Evolutionary conservation across 345 rosid species (phyloP), one percentile per base, ranked within the genome.

Genomic region (Gossypium raimondii): DNA sequence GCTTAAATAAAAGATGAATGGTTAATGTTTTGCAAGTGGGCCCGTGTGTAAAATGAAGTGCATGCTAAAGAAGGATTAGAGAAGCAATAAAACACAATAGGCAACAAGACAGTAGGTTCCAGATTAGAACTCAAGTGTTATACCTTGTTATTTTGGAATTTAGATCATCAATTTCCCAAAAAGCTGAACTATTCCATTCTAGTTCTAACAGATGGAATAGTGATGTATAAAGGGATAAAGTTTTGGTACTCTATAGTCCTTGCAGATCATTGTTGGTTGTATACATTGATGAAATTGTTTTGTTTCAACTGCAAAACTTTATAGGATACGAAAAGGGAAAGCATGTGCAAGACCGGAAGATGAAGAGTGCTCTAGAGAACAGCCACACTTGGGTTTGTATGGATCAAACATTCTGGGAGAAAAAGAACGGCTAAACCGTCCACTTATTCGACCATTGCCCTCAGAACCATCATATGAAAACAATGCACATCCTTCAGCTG

Each of bases 261-360:
- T 27, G 16, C 27, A 29, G 38, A 38, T 70, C 18, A 38, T 38
- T 67, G 44, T 25, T 44, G 53, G 29, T 47, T 25, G 25, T 22
- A 72, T 81, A 50, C 4, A 67, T 43, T 34, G 67, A 70, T 6
- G 41, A 63, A 63, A 62, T 71, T 78, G 69, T 22, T 68, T 41
- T 13, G 51, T 47, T 38, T 59, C 60, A 57, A 76, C 72, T 82
- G 75, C 48, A 22, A 67, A 50, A 77, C 41, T 69, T 74, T 74
- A 62, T 86, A 95, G 98, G 82, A 84, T 87, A 73, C 76, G 92
- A 34, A 95, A 95, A 81, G 99, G 97, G 73, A 95, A 95, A 86
- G 94, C 92, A 34, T 85, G 92, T 77, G 94, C 90, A 70, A 87
- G 81, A 80, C 92, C 93, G 24, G 96, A 91, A 79, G 97, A 93